phyloP scores from a whole-genome alignment of 352 stramenopile species.

The Globisporangium abappressorium region DNA sequence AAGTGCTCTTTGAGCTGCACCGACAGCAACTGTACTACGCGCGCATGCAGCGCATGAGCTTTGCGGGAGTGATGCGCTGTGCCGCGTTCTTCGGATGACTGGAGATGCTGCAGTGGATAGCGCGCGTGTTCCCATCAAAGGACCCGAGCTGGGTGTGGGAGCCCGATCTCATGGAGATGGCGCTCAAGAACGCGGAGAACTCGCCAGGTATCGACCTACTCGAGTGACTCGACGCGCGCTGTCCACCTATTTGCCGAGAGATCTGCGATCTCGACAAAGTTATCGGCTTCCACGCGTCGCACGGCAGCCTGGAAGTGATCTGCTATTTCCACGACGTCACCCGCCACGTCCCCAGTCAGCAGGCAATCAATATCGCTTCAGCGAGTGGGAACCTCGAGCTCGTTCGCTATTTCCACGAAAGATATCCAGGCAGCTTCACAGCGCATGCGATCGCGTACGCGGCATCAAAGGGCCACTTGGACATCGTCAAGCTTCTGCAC shows the following conservation, averaged over 20 bases:
- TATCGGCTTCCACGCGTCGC: too few relatives aligned
- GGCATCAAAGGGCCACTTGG: background rate
- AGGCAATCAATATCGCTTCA: background rate
- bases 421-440: background rate
- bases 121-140: too few relatives aligned
- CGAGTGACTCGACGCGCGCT: background rate
- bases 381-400: background rate
- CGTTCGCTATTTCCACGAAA: background rate
- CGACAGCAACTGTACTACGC: too few relatives aligned
- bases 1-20: too few relatives aligned
- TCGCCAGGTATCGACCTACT: background rate
- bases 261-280: too few relatives aligned
- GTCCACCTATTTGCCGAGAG: too few relatives aligned
- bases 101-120: too few relatives aligned
- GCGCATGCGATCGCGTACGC: background rate
- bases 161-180: background rate
- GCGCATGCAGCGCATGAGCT: too few relatives aligned
- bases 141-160: too few relatives aligned
- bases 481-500: background rate
- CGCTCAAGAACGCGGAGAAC: background rate
- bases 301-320: background rate
- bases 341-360: too few relatives aligned
- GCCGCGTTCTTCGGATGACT: too few relatives aligned
- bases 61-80: too few relatives aligned
- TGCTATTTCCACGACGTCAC: background rate